Evolutionary conservation across 2,329 filamentous ascomycete species (phyloP).

Genomic region (Colletotrichum tabaci): DNA sequence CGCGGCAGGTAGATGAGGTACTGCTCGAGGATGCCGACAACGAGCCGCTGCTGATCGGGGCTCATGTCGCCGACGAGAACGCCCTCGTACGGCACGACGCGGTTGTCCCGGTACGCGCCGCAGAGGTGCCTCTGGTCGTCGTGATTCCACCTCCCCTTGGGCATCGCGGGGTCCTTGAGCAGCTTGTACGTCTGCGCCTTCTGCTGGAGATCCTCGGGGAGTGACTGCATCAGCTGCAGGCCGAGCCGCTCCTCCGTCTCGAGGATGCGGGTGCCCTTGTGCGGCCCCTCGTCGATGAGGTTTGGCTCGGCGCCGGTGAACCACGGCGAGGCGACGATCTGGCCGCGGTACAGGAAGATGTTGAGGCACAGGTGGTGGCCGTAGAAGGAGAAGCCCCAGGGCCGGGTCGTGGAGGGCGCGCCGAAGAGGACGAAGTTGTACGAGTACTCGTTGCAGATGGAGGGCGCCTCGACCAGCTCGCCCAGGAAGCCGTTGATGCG

Average conservation of each 20-base stretch:
- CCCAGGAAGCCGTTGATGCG: slow-evolving; percentile 83
- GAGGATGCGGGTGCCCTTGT: slow-evolving; percentile 76
- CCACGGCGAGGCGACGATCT: slow-evolving; percentile 80
- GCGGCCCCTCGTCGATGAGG: slow-evolving; percentile 75
- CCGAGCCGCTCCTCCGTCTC: slow-evolving; percentile 75
- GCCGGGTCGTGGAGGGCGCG: slow-evolving; percentile 65
- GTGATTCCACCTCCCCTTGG: slow-evolving; percentile 80
- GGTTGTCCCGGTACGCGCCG: slow-evolving; percentile 85
- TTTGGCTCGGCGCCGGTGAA: slow-evolving; percentile 89
- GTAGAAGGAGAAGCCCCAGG: slow-evolving; percentile 84
- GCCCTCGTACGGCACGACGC: slow-evolving; percentile 82
- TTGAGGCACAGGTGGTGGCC: slow-evolving; percentile 85
- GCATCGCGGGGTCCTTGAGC: slow-evolving; percentile 77
- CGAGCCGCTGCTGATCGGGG: slow-evolving; percentile 63
- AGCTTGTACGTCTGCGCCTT: slow-evolving; percentile 70
- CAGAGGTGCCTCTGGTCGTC: slow-evolving; percentile 85
- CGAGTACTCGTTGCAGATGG: slow-evolving; percentile 80
- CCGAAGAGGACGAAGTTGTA: slow-evolving; percentile 85
- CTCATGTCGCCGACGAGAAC: slow-evolving; percentile 67
- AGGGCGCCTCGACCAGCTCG: slow-evolving; percentile 72
- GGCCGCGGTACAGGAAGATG: slow-evolving; percentile 74
- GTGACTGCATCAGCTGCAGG: slow-evolving; percentile 78
- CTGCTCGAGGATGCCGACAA: slow-evolving; percentile 73
- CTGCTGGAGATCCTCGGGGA: slow-evolving; percentile 61
- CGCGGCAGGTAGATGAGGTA: slow-evolving; percentile 79